These are phyloP conservation scores for Lachnellula cervina DNA, from an alignment of 2,329 filamentous ascomycete genomes.

Conservation along the genomic window DNA sequence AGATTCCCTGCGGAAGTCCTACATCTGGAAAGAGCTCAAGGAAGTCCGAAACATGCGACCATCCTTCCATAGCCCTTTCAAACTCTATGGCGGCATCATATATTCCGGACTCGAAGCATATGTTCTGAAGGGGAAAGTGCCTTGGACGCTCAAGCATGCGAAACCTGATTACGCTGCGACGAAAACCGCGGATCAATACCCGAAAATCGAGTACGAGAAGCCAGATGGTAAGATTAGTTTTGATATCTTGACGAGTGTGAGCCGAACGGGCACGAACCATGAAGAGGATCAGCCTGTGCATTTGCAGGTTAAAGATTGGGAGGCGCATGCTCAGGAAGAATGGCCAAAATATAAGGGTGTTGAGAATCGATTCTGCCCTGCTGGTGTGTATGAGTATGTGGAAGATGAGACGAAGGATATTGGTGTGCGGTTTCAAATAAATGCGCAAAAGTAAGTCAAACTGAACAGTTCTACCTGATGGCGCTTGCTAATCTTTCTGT, in stretches of 20 bases:
- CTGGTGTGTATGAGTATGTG: conserved; percentile 96
- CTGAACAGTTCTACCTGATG: background rate
- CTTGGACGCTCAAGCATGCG: conserved; percentile 90
- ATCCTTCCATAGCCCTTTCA: conserved; percentile 83
- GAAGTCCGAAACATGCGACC: conserved; percentile 97
- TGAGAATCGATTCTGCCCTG: conserved; percentile 95
- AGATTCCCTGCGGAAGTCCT: conserved; percentile 75
- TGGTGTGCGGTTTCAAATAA: conserved; percentile 95
- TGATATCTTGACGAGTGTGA: conserved; percentile 93
- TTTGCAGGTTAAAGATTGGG: conserved; percentile 92
- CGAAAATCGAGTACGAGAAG: conserved; percentile 94
- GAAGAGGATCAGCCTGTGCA: conserved; percentile 98
- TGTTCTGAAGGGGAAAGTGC: conserved; percentile 74
- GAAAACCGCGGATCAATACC: conserved; percentile 69
- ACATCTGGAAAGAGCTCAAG: conserved; percentile 90
- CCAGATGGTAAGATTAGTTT: conserved; percentile 93
- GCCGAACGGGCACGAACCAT: conserved; percentile 93
- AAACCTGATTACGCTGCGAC: conserved; percentile 73
- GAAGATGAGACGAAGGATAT: conserved; percentile 83
- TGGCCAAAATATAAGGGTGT: conserved; percentile 87
- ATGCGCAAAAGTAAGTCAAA: conserved; percentile 81
- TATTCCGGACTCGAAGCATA: conserved; percentile 94
- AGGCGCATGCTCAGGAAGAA: conserved; percentile 75
- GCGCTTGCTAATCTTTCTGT: conserved; percentile 13
- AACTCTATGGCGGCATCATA: conserved; percentile 80